Evolutionary conservation across 108 stramenopile genomes (phyloP).

Genomic region (Schizochytrium sp.): DNA sequence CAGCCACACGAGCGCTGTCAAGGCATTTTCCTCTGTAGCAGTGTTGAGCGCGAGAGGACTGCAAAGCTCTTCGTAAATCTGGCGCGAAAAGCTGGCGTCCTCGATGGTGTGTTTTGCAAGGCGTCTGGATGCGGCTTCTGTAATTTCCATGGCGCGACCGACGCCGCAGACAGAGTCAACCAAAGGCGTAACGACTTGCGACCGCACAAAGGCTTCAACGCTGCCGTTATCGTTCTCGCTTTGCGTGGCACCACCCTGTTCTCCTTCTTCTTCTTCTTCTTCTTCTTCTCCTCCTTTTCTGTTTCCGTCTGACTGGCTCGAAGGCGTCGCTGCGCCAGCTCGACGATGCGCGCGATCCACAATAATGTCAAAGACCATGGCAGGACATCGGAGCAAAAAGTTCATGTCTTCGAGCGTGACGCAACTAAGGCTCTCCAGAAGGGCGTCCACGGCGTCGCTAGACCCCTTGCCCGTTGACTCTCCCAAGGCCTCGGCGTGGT

Average conservation of each 20-base stretch:
- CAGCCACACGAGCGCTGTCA: not conserved
- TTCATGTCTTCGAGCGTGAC: not conserved
- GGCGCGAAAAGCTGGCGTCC: not conserved
- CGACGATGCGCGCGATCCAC: not conserved
- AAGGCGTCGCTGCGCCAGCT: not conserved
- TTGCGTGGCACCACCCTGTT: not conserved
- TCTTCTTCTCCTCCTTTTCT: too few relatives aligned
- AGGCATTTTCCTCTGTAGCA: not conserved
- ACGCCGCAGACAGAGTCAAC: not conserved
- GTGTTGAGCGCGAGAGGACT: not conserved
- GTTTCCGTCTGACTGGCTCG: not conserved
- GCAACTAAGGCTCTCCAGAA: not conserved
- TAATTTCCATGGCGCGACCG: not conserved
- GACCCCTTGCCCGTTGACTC: not conserved
- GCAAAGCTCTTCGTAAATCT: not conserved
- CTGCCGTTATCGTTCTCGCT: not conserved
- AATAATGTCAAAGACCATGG: not conserved
- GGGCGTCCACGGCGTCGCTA: not conserved
- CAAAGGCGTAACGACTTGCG: not conserved
- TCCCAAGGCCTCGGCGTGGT: not conserved
- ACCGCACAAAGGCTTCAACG: not conserved
- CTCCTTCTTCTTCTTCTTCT: too few relatives aligned
- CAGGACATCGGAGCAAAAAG: not conserved
- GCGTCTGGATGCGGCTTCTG: not conserved
- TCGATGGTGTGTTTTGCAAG: not conserved